Evolutionary conservation across 116 monocot species (phyloP).

Genomic region (Trichopus zeylanicus): DNA sequence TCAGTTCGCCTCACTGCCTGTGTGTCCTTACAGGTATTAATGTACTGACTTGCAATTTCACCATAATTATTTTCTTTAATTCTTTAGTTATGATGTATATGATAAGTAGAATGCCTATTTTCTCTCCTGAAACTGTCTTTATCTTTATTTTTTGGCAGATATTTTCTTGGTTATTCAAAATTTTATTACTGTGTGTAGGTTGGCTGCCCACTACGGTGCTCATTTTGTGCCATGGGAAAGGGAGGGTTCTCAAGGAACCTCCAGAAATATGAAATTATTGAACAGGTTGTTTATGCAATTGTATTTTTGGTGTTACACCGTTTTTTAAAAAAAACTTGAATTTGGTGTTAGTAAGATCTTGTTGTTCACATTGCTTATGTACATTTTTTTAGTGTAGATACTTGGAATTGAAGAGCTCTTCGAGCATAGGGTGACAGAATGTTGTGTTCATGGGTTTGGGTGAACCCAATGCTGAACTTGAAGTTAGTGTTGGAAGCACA

Average conservation of each 20-base stretch:
- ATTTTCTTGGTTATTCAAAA: neutral
- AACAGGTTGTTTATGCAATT: conserved; percentile 48
- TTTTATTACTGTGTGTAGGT: conserved; percentile 45
- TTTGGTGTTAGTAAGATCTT: neutral
- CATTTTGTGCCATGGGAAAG: conserved; percentile 95
- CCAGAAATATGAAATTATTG: conserved; percentile 78
- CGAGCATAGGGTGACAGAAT: conserved; percentile 86
- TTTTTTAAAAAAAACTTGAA: neutral
- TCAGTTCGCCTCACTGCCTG: conserved; percentile 81
- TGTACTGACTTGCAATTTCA: neutral
- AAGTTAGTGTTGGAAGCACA: conserved; percentile 85
- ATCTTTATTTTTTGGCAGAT: neutral
- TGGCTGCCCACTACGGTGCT: conserved; percentile 84
- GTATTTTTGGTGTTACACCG: no score
- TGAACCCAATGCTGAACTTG: conserved; percentile 92
- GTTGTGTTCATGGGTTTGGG: conserved; percentile 99
- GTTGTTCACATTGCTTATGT: neutral
- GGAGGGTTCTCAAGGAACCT: conserved; percentile 95
- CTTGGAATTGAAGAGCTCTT: conserved; percentile 86
- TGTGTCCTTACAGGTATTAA: conserved; percentile 87
- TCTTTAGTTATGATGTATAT: no score
- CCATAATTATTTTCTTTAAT: no score
- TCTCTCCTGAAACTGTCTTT: no score
- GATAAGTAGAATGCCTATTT: no score
- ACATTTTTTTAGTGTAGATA: conserved; percentile 38